These are phyloP conservation scores for Penicillium bialowiezense DNA, from an alignment of 495 filamentous ascomycete genomes.

Conservation along the genomic window DNA sequence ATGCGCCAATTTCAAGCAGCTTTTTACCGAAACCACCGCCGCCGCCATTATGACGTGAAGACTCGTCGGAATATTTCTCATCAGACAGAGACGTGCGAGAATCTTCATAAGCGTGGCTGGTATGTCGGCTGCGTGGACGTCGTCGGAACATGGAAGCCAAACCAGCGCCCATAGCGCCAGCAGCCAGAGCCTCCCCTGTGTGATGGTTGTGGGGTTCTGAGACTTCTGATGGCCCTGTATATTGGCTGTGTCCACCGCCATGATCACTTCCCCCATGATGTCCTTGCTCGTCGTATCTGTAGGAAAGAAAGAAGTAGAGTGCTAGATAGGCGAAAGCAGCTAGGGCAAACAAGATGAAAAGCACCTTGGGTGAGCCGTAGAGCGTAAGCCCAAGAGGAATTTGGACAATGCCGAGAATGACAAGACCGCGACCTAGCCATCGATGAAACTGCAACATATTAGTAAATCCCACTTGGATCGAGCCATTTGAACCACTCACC, in stretches of 20 bases:
- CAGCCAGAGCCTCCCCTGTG: slow-evolving; percentile 40
- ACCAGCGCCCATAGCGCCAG: slow-evolving; percentile 59
- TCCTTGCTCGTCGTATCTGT: slow-evolving; percentile 53
- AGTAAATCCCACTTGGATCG: not conserved
- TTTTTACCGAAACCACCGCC: slow-evolving; percentile 60
- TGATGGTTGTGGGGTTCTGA: slow-evolving; percentile 28
- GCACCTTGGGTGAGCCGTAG: slow-evolving; percentile 80
- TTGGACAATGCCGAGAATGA: slow-evolving; percentile 79
- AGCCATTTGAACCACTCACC: slow-evolving; percentile 36
- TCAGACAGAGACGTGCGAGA: slow-evolving; percentile 54
- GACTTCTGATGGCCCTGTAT: slow-evolving; percentile 37
- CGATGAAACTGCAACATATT: slow-evolving; percentile 60
- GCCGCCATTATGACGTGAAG: slow-evolving; percentile 22
- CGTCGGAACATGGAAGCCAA: slow-evolving; percentile 56
- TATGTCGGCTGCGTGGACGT: slow-evolving; percentile 31
- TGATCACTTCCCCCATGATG: slow-evolving; percentile 46
- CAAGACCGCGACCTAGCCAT: slow-evolving; percentile 76
- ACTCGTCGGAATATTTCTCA: slow-evolving; percentile 58
- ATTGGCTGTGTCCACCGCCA: slow-evolving; percentile 53
- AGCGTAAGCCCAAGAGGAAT: slow-evolving; percentile 86
- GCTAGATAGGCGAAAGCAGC: slow-evolving; percentile 65
- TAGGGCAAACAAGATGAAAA: slow-evolving; percentile 83
- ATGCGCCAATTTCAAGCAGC: slow-evolving; percentile 63
- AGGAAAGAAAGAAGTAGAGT: slow-evolving; percentile 71
- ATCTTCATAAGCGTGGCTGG: slow-evolving; percentile 37